Percentiles rank a stretch among this genome's conserved stretches.
These are phyloP conservation scores for Vitis amurensis DNA, from an alignment of 164 flowering plant species.

Conservation along the genomic window DNA sequence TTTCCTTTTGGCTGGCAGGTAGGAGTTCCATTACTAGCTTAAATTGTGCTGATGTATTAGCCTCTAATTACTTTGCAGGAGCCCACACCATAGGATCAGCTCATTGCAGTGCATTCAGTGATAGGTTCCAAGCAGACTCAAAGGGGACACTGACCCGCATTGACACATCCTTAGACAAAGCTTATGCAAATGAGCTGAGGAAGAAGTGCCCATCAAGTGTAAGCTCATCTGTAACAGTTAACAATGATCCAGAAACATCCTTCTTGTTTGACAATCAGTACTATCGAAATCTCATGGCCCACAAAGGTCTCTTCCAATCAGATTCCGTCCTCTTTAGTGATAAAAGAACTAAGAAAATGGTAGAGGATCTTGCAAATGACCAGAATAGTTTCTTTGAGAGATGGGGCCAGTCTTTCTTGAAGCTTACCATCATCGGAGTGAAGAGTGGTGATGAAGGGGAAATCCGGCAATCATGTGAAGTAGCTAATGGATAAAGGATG, in stretches of 20 bases:
- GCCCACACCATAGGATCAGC: slow-evolving; percentile 81
- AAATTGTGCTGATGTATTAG: background rate
- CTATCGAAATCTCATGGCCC: slow-evolving; percentile 47
- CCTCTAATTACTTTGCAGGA: slow-evolving; percentile 36
- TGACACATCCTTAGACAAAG: slow-evolving; percentile 54
- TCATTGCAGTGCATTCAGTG: slow-evolving; percentile 75
- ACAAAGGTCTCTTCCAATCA: slow-evolving; percentile 68
- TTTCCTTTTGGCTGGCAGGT: background rate
- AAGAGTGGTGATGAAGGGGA: slow-evolving; percentile 69
- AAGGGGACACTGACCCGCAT: slow-evolving; percentile 48
- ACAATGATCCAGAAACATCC: slow-evolving; percentile 62
- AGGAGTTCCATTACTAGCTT: background rate
- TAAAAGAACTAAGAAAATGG: slow-evolving; percentile 43
- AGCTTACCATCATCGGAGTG: slow-evolving; percentile 57
- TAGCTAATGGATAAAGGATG: slow-evolving; percentile 27
- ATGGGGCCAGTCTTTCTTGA: slow-evolving; percentile 68
- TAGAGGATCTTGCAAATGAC: slow-evolving; percentile 44
- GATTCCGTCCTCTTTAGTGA: slow-evolving; percentile 62
- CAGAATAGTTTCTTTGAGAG: slow-evolving; percentile 50
- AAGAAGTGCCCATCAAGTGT: slow-evolving; percentile 52
- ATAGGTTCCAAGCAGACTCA: slow-evolving; percentile 47
- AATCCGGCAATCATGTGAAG: slow-evolving; percentile 48
- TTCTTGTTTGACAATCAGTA: slow-evolving; percentile 65
- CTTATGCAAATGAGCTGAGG: slow-evolving; percentile 50
- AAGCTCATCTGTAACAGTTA: slow-evolving; percentile 36